Evolutionary conservation across 139 green algal species (phyloP).

Genomic region (Microglena sp.): DNA sequence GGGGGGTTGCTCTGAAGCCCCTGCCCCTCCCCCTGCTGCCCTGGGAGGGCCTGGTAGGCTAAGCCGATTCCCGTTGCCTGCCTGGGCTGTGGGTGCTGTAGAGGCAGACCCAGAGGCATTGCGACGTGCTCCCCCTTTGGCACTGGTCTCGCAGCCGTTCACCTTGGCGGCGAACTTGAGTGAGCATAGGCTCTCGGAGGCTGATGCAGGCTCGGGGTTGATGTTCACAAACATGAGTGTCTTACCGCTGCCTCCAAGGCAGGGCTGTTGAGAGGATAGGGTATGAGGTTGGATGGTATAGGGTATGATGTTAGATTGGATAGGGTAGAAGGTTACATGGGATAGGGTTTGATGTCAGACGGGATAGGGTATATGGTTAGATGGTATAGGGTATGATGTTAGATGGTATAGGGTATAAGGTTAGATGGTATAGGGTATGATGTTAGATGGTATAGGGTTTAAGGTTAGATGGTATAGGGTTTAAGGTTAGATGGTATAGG

Average conservation of each 20-base stretch:
- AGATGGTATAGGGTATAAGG: neutral
- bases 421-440: neutral
- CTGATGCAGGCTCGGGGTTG: constrained; percentile 69
- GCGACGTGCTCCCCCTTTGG: constrained; percentile 58
- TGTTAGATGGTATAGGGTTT: neutral
- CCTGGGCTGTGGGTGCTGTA: neutral
- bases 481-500: no score
- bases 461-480: neutral
- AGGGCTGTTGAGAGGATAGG: constrained; percentile 44
- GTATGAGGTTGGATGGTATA: neutral
- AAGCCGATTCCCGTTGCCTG: constrained; percentile 4
- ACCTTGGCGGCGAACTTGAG: constrained; percentile 84
- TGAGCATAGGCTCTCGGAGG: constrained; percentile 72
- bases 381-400: no score
- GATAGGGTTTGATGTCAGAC: neutral
- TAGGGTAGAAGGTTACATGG: neutral
- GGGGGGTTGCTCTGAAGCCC: no score
- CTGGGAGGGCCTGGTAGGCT: constrained; percentile 9
- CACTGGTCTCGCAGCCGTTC: constrained; percentile 71
- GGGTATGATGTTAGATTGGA: neutral
- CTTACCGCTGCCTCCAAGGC: constrained; percentile 78
- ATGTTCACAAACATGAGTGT: constrained; percentile 95
- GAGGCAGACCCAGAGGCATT: constrained; percentile 21
- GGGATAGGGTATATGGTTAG: no score
- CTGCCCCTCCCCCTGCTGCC: neutral